Conservation (phyloP, 2,329 filamentous ascomycete species). For the Pseudocercospora pini-densiflorae region DNA sequence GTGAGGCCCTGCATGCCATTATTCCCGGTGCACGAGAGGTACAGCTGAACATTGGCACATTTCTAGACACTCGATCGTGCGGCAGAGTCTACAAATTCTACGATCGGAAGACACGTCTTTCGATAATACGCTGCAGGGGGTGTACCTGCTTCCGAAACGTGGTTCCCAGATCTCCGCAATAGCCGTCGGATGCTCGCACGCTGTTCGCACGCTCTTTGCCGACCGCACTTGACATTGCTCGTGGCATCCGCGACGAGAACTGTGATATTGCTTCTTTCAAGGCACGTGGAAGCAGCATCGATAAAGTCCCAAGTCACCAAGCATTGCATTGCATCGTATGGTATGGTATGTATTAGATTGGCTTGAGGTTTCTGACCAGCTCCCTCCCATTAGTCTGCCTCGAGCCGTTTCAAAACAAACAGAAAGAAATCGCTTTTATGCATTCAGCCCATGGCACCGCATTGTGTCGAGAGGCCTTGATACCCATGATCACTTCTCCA, state of each 20-base stretch:
- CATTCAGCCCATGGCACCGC: neutral
- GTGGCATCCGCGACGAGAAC: neutral
- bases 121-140: too few relatives aligned
- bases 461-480: too few relatives aligned
- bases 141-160: too few relatives aligned
- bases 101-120: neutral
- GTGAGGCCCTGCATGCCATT: neutral
- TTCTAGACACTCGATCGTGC: neutral
- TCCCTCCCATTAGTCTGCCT: neutral
- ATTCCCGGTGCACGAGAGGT: neutral
- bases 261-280: neutral
- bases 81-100: neutral
- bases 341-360: neutral
- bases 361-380: neutral
- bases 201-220: neutral
- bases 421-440: neutral
- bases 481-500: too few relatives aligned
- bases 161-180: neutral
- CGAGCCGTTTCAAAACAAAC: neutral
- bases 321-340: neutral
- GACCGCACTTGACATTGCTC: neutral
- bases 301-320: neutral
- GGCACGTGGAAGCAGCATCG: neutral
- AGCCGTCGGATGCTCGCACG: neutral
- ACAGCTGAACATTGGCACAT: neutral